Evolutionary conservation across 1,284 basidiomycete genomes (phyloP).

Genomic region (Ustilago tritici): DNA sequence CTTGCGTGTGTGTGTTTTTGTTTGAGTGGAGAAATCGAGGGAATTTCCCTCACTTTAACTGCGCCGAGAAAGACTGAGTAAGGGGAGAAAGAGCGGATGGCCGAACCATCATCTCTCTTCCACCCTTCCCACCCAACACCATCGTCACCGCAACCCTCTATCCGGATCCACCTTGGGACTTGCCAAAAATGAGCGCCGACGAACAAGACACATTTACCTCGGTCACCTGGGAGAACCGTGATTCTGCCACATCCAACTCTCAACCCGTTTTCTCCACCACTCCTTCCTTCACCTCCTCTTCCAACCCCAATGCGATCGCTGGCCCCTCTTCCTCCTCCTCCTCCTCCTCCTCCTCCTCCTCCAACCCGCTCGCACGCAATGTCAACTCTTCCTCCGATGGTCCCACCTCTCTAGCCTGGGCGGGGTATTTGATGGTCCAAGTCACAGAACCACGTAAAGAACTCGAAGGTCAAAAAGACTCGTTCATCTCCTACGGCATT

Average conservation of each 20-base stretch:
- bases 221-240: slow-evolving; percentile 61
- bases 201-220: slow-evolving; percentile 64
- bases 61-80: no score
- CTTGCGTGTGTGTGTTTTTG: no score
- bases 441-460: slow-evolving; percentile 95
- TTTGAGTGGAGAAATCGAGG: not conserved
- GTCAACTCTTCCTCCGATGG: slow-evolving; percentile 27
- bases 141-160: not conserved
- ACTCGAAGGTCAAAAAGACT: slow-evolving; percentile 87
- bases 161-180: not conserved
- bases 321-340: slow-evolving; percentile 25
- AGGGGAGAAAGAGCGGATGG: not conserved
- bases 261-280: slow-evolving; percentile 37
- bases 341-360: slow-evolving; percentile 13
- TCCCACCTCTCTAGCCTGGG: slow-evolving; percentile 50
- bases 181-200: slow-evolving; percentile 45
- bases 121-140: not conserved
- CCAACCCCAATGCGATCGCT: slow-evolving; percentile 27
- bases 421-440: slow-evolving; percentile 73
- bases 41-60: not conserved
- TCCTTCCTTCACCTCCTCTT: slow-evolving; percentile 15
- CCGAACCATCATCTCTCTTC: not conserved
- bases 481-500: slow-evolving; percentile 94
- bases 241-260: slow-evolving; percentile 30
- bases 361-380: slow-evolving; percentile 24